A percentile compares a stretch with the other conserved stretches of the same genome.
These are phyloP conservation scores for Hypoxylon sp. DNA, from an alignment of 2,329 filamentous ascomycete species.

Conservation along the genomic window DNA sequence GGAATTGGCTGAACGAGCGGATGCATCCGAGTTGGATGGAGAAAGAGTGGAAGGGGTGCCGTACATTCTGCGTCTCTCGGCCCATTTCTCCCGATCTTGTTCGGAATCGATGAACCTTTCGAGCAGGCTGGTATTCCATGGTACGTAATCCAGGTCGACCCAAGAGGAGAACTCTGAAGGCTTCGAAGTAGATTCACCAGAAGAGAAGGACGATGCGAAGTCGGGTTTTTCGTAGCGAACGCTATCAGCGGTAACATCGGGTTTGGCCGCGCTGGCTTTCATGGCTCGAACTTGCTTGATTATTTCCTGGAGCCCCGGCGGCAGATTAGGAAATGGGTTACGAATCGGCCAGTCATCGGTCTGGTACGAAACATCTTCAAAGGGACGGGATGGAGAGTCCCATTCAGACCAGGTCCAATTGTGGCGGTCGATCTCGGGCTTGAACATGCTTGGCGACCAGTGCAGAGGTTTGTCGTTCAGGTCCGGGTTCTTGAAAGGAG, in stretches of 20 bases:
- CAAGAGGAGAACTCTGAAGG: constrained; percentile 20
- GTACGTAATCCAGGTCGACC: constrained; percentile 18
- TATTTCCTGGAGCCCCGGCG: constrained; percentile 8
- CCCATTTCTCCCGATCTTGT: no score
- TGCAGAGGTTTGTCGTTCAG: constrained; percentile 23
- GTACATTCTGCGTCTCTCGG: no score
- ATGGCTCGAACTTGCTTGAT: constrained; percentile 13
- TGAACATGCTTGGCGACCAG: constrained; percentile 34
- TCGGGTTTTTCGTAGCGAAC: constrained; percentile 16
- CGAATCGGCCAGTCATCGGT: constrained; percentile 14
- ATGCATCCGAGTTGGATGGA: constrained; percentile 5
- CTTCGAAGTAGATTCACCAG: constrained; percentile 6
- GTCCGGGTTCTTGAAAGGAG: constrained; percentile 31
- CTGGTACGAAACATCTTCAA: constrained; percentile 31
- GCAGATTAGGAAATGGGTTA: constrained; percentile 12
- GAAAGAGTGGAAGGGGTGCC: constrained; percentile 1
- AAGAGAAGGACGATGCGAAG: constrained; percentile 8
- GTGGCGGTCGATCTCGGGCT: constrained; percentile 26
- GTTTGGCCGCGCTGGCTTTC: constrained; percentile 6
- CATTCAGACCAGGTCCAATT: constrained; percentile 36
- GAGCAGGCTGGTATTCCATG: constrained; percentile 18
- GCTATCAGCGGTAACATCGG: constrained; percentile 8
- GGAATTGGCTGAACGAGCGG: constrained; percentile 4
- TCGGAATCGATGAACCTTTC: no score
- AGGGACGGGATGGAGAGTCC: constrained; percentile 30